Evolutionary conservation across 2,329 filamentous ascomycete genomes (phyloP).

Genomic region (Fulvia fulva): DNA sequence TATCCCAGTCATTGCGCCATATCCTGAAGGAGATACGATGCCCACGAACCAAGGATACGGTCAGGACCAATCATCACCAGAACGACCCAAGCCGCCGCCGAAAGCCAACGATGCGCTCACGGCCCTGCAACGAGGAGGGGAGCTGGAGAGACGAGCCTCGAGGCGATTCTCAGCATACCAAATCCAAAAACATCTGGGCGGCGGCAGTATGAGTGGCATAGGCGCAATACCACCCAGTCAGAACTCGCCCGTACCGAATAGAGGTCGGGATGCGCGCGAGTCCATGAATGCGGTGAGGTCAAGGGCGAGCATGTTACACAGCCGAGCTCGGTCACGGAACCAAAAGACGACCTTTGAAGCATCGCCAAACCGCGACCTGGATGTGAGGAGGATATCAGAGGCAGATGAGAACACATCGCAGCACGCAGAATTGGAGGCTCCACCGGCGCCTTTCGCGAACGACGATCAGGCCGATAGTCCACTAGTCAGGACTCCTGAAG

Average conservation of each 20-base stretch:
- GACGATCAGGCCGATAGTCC: slow-evolving; percentile 40
- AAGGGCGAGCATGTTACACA: slow-evolving; percentile 46
- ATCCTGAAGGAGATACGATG: slow-evolving; percentile 59
- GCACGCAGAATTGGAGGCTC: slow-evolving; percentile 33
- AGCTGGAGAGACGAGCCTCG: slow-evolving; percentile 87
- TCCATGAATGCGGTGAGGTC: slow-evolving; percentile 71
- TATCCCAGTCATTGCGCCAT: slow-evolving; percentile 69
- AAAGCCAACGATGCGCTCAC: slow-evolving; percentile 86
- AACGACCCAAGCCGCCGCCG: slow-evolving; percentile 68
- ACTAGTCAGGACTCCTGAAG: slow-evolving; percentile 59
- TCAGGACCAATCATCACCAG: slow-evolving; percentile 36
- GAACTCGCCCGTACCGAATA: slow-evolving; percentile 77
- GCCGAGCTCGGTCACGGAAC: slow-evolving; percentile 26
- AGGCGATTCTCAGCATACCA: slow-evolving; percentile 94
- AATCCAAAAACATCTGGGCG: slow-evolving; percentile 81
- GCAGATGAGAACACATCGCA: slow-evolving; percentile 46
- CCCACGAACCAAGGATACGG: slow-evolving; percentile 30
- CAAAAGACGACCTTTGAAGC: slow-evolving; percentile 46
- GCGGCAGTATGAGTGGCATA: slow-evolving; percentile 73
- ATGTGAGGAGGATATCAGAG: slow-evolving; percentile 58
- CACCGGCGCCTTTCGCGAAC: slow-evolving; percentile 12
- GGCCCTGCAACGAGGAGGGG: slow-evolving; percentile 84
- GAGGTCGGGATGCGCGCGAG: slow-evolving; percentile 77
- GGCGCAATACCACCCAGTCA: slow-evolving; percentile 77
- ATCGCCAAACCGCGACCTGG: slow-evolving; percentile 55